Conservation (phyloP, 2,329 filamentous ascomycete species). For the Alternaria angustiovoidea region DNA sequence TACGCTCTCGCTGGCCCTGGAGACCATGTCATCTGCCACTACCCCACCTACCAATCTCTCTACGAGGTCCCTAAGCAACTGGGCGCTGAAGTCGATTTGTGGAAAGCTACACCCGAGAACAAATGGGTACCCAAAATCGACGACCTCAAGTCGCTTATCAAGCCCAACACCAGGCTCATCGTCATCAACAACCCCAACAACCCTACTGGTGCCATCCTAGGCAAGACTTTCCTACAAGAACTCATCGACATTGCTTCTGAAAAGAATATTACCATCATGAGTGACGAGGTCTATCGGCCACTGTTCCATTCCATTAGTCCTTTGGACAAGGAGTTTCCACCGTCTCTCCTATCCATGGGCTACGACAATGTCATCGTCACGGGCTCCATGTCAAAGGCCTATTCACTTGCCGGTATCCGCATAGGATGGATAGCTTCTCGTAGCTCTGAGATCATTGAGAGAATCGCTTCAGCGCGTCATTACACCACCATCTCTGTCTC, state of each 20-base stretch:
- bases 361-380: constrained; percentile 77
- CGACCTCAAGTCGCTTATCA: constrained; percentile 71
- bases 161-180: constrained; percentile 74
- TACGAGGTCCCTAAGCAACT: constrained; percentile 77
- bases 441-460: constrained; percentile 67
- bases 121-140: constrained; percentile 72
- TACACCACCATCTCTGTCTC: constrained; percentile 89
- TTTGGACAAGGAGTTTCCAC: constrained; percentile 64
- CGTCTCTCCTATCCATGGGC: constrained; percentile 74
- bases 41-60: constrained; percentile 84
- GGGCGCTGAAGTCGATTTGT: constrained; percentile 79
- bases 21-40: constrained; percentile 86
- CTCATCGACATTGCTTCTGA: constrained; percentile 71
- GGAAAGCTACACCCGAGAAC: constrained; percentile 72
- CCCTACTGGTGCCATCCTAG: constrained; percentile 76
- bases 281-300: constrained; percentile 85
- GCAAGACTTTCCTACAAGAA: constrained; percentile 65
- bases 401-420: constrained; percentile 80
- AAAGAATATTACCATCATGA: constrained; percentile 71
- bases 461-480: constrained; percentile 71
- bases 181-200: constrained; percentile 82
- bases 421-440: constrained; percentile 83
- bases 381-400: constrained; percentile 86
- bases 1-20: constrained; percentile 75
- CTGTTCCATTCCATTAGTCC: constrained; percentile 75